Evolutionary conservation across 164 flowering plant species (phyloP).

Genomic region (Umbellularia californica): DNA sequence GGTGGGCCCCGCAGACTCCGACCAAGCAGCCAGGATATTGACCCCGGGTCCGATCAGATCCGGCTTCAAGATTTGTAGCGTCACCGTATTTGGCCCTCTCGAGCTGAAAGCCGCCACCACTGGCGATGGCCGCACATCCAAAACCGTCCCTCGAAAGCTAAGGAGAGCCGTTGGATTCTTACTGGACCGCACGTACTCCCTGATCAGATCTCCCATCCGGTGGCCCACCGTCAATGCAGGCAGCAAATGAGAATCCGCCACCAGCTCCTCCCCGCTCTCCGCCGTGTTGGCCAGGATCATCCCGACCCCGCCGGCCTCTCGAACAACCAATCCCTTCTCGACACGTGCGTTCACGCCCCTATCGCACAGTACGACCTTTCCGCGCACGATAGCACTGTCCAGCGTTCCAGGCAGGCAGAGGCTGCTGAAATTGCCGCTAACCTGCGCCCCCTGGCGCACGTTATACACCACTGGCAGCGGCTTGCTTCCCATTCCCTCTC

Average conservation of each 20-base stretch:
- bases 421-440: slow-evolving; percentile 27
- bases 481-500: slow-evolving; percentile 52
- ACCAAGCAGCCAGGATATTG: slow-evolving; percentile 85
- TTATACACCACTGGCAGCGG: slow-evolving; percentile 44
- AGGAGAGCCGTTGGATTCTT: slow-evolving; percentile 58
- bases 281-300: slow-evolving; percentile 89
- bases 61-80: slow-evolving; percentile 77
- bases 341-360: slow-evolving; percentile 75
- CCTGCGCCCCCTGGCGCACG: slow-evolving; percentile 16
- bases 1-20: slow-evolving; percentile 61
- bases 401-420: slow-evolving; percentile 74
- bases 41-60: slow-evolving; percentile 95
- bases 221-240: slow-evolving; percentile 85
- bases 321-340: slow-evolving; percentile 73
- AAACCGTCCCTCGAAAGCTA: slow-evolving; percentile 71
- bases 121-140: slow-evolving; percentile 77
- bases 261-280: slow-evolving; percentile 77
- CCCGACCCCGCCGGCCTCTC: slow-evolving; percentile 75
- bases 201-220: slow-evolving; percentile 49
- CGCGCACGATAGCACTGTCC: slow-evolving; percentile 41
- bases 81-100: slow-evolving; percentile 71
- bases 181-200: slow-evolving; percentile 39
- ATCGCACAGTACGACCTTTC: slow-evolving; percentile 85
- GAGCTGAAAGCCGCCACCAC: slow-evolving; percentile 91
- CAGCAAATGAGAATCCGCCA: slow-evolving; percentile 75